Conservation (phyloP, 177 flowering plant genomes). For the Tripterygium wilfordii region DNA sequence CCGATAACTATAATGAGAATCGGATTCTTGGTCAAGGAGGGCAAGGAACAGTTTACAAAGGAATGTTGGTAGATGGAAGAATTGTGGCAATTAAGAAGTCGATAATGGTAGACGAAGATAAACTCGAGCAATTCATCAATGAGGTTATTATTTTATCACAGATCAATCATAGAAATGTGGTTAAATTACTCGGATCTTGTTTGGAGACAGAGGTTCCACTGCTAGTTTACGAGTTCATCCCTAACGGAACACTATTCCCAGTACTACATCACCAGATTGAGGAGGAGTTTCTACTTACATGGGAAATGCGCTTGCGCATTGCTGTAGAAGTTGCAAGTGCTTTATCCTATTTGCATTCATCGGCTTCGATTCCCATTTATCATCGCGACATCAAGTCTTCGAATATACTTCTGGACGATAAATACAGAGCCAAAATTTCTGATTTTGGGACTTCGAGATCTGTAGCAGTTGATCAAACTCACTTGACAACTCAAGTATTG, state of each 20-base stretch:
- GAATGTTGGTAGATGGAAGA: not conserved
- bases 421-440: constrained; percentile 4
- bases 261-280: not conserved
- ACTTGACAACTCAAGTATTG: constrained; percentile 1
- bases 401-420: not conserved
- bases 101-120: not conserved
- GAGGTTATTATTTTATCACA: constrained; percentile 9
- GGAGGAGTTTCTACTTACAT: not conserved
- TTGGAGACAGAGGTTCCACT: constrained; percentile 1
- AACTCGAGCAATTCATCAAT: constrained; percentile 5
- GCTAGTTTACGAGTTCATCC: constrained; percentile 3
- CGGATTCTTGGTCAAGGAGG: constrained; percentile 7
- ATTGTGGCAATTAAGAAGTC: constrained; percentile 3
- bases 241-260: constrained; percentile 7
- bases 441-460: constrained; percentile 9
- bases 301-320: constrained; percentile 2
- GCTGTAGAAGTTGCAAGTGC: constrained; percentile 3
- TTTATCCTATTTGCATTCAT: constrained; percentile 5
- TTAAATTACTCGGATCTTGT: not conserved
- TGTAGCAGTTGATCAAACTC: constrained; percentile 1
- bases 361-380: not conserved
- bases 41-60: constrained; percentile 1
- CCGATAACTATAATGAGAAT: constrained; percentile 2
- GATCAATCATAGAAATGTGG: constrained; percentile 4
- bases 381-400: constrained; percentile 11